Evolutionary conservation across 139 green algal genomes (phyloP), one percentile per base, ranked within the genome.

Genomic region (Micromonas commoda): DNA sequence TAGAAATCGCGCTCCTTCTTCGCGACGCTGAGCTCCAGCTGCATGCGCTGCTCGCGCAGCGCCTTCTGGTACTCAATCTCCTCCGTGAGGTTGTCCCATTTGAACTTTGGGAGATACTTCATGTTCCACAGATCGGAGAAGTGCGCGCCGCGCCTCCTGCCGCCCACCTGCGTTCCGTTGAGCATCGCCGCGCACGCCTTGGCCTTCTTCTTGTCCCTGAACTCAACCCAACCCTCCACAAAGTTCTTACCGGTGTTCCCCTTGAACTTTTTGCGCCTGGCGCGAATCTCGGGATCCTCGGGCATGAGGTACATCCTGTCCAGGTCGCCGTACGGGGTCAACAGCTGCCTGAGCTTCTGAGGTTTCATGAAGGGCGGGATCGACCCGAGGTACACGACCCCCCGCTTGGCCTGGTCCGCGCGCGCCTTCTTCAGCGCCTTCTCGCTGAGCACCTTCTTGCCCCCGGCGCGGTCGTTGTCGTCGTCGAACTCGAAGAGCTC

Each of bases 151-250:
- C 91, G 86, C 32, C 84, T 77, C 77, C 90, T 91, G 73, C 94
- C 93, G 21, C 94, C 92, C 51, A 97, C 96, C 32, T 77, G 84
- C 77, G 94, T 77, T 1, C 89, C 87, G 70, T 96, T 94, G 54
- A 95, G 83, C 65, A 88, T 57, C 3, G 68, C 39, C 1, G 90
- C 86, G 3, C 90, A 84, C 3, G 77, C 68, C 86, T 97, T 96
- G n/a, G 94, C 94, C 0, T 91, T 82, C 16, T 74, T 69, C 78
- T 97, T 98, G 81, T 96, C 90, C 33, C 89, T 84, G 86, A 98
- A 98, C 86, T 98, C 94, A 60, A 97, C 88, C 94, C 94, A 98
- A 2, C 93, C 93, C 86, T 97, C 93, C 1, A 87, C 92, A 84
- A 96, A 97, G 78, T 95, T 94, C 84, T 97, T 97, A 72, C 91